Evolutionary conservation across 148 eudicot genomes (phyloP).

Genomic region (Rhododendron mucronatum): DNA sequence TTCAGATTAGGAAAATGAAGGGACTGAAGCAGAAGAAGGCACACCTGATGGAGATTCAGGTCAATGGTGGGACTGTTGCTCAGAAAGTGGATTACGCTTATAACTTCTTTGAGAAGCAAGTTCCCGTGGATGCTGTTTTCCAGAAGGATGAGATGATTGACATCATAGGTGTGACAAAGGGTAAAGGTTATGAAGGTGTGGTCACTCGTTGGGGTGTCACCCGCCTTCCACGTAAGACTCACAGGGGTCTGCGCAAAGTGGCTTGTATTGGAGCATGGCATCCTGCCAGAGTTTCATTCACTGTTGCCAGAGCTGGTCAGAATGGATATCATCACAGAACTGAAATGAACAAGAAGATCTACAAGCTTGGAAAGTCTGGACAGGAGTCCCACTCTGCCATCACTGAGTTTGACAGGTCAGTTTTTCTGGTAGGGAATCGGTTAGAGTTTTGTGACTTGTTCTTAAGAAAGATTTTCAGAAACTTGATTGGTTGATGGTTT

Average conservation of each 20-base stretch:
- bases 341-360: constrained; percentile 66
- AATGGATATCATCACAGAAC: constrained; percentile 84
- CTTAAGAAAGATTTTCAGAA: background rate
- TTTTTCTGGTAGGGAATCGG: background rate
- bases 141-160: constrained; percentile 87
- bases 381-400: constrained; percentile 53
- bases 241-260: constrained; percentile 84
- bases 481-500: background rate
- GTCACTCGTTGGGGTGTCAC: constrained; percentile 91
- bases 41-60: constrained; percentile 84
- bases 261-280: constrained; percentile 40
- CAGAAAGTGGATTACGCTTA: constrained; percentile 76
- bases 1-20: constrained; percentile 77
- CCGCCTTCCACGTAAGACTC: constrained; percentile 85
- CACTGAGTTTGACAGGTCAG: constrained; percentile 77
- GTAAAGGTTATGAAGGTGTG: constrained; percentile 88
- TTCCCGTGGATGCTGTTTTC: constrained; percentile 72
- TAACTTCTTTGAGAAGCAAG: constrained; percentile 68
- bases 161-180: constrained; percentile 81
- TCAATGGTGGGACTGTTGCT: constrained; percentile 73
- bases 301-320: constrained; percentile 86
- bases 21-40: constrained; percentile 87
- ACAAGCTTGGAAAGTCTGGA: constrained; percentile 36
- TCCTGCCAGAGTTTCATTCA: constrained; percentile 83
- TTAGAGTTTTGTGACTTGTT: background rate